Evolutionary conservation across 805 yeast genomes (phyloP).

Genomic region (Ogataea ramenticola): DNA sequence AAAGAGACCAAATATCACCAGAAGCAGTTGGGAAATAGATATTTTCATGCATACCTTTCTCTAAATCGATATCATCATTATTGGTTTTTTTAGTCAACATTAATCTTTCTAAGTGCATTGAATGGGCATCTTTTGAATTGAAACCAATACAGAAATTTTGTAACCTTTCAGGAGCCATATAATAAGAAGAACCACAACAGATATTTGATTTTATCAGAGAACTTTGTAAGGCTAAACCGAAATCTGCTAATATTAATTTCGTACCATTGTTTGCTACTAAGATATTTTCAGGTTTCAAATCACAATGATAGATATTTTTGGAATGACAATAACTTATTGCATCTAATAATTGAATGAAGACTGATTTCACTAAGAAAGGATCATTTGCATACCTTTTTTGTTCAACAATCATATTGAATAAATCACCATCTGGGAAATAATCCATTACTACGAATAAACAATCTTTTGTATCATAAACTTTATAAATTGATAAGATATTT

Average conservation of each 20-base stretch:
- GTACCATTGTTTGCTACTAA: constrained; percentile 54
- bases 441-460: constrained; percentile 77
- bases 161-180: constrained; percentile 86
- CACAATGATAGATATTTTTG: constrained; percentile 84
- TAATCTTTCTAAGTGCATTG: constrained; percentile 22
- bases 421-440: constrained; percentile 77
- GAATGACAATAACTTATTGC: constrained; percentile 80
- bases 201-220: constrained; percentile 54
- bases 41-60: constrained; percentile 20
- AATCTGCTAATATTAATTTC: constrained; percentile 67
- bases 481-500: constrained; percentile 68
- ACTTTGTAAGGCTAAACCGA: constrained; percentile 75
- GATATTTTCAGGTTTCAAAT: constrained; percentile 92
- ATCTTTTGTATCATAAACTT: constrained; percentile 54
- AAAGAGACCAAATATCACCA: constrained; percentile 86
- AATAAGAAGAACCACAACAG: constrained; percentile 82
- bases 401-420: constrained; percentile 81
- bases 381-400: constrained; percentile 50
- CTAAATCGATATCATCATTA: constrained; percentile 25
- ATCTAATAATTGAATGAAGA: constrained; percentile 70
- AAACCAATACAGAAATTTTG: constrained; percentile 33
- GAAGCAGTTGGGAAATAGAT: constrained; percentile 55
- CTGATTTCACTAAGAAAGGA: constrained; percentile 44
- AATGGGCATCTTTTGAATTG: constrained; percentile 24
- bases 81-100: constrained; percentile 2